Base-by-base conservation (phyloP, 257 asterid species). In the Gynochthodes officinalis region DNA sequence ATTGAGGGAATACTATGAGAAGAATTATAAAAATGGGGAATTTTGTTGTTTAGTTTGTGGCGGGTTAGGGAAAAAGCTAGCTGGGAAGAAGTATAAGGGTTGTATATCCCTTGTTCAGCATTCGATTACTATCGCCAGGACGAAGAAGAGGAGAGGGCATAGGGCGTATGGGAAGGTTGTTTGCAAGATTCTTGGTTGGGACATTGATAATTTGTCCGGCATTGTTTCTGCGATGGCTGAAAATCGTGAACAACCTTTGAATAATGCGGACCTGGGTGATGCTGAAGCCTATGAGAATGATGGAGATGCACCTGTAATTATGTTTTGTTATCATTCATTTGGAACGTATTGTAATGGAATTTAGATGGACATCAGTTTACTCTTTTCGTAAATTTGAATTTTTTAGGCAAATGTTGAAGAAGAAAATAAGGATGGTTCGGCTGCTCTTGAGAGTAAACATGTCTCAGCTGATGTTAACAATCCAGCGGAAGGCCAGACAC, bases 121-220 rank as follows among this genome's bases (percentile, higher is more conserved):
- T 75, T 83, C 91, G 2, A 64, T 78, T 49, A 11, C 82, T 14
- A 76, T 85, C 15, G 86, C 84, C 13, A 87, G 80, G 63, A 82
- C 91, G 37, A 85, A 84, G 69, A 93, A 78, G 82, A 84, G 62
- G 82, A 70, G 69, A 33, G 87, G 87, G 1, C 98, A 89, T 72
- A 89, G 89, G 69, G 90, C 90, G 5, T 87, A 84, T n/a, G 96
- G 87, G 49, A 71, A 76, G 76, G 92, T 82, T 4, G 84, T 89
- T 55, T 93, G 96, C 67, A 81, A 89, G 81, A 77, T 86, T 78
- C 90, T 91, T 82, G 90, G 95, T 60, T 93, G 98, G 98, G 94
- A 89, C 54, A 82, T 88, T 62, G 74, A 83, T 81, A 66, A 71
- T 70, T 90, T 93, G 57, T 73, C 87, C 12, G 19, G 80, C 23